Percentiles rank a stretch among this genome's conserved stretches.
Conservation (phyloP, 2,329 filamentous ascomycete species). For the Ophiosphaerella korrae region DNA sequence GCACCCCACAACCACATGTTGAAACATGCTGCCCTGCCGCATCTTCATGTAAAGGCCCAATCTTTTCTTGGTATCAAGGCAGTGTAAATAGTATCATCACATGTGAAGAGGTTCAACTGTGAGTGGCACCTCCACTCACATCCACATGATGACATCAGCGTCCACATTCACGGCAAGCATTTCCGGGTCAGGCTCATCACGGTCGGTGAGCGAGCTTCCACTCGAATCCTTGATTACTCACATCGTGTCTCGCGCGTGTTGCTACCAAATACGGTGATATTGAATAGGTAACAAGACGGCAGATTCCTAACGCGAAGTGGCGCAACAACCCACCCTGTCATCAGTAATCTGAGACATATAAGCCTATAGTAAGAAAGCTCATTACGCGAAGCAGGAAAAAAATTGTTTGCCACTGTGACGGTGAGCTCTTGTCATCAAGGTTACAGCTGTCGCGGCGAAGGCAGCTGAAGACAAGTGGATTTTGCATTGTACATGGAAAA, state of each 20-base stretch:
- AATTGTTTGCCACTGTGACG: neutral
- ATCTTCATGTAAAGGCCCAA: too few species aligned
- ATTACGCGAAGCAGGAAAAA: neutral
- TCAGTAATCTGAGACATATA: slow-evolving; percentile 17
- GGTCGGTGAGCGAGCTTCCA: neutral
- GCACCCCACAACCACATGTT: neutral
- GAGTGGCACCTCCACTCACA: neutral
- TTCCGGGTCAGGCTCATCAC: neutral
- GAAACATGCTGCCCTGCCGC: too few species aligned
- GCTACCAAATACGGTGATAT: slow-evolving; percentile 3
- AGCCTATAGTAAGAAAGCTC: neutral
- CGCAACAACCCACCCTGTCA: slow-evolving; percentile 1
- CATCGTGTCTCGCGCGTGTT: neutral
- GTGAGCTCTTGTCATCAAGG: neutral
- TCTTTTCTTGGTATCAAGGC: too few species aligned
- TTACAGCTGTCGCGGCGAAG: neutral
- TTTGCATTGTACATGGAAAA: slow-evolving; percentile 1
- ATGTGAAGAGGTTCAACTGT: neutral
- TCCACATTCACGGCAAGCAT: neutral
- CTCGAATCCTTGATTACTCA: neutral
- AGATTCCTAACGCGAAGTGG: neutral
- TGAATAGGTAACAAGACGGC: neutral
- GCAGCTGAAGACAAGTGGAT: neutral
- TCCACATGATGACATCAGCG: neutral
- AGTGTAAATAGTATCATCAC: neutral